Conservation (phyloP, 306 rosid genomes). For the Mimosa bimucronata region DNA sequence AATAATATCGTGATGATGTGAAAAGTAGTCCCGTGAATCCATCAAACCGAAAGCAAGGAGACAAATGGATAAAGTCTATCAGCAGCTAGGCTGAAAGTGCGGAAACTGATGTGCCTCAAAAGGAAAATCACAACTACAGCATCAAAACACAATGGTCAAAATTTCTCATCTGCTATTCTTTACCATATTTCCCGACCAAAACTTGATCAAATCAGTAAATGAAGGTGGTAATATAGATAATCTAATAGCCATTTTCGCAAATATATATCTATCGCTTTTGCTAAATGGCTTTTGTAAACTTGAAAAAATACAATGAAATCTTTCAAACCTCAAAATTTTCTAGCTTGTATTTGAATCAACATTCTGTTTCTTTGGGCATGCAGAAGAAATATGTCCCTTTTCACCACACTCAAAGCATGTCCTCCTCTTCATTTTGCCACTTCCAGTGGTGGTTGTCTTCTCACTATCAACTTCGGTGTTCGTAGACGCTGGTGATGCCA, state of each 20-base stretch:
- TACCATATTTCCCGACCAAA: background rate
- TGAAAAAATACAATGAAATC: constrained; percentile 21
- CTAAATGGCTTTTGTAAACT: background rate
- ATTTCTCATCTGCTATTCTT: background rate
- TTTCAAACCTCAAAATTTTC: constrained; percentile 15
- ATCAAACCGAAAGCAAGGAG: constrained; percentile 36
- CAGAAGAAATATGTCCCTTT: constrained; percentile 79
- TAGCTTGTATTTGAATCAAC: constrained; percentile 42
- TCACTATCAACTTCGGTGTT: constrained; percentile 31
- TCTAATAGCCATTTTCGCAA: background rate
- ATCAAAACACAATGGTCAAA: background rate
- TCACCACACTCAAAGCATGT: constrained; percentile 87
- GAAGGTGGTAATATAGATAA: background rate
- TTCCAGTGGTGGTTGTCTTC: constrained; percentile 36
- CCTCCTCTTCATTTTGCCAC: constrained; percentile 79
- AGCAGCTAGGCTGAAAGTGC: constrained; percentile 32
- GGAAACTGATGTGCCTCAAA: constrained; percentile 18
- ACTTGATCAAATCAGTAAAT: background rate
- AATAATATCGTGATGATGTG: constrained; percentile 39
- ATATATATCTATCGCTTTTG: background rate
- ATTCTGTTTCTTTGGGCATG: constrained; percentile 68
- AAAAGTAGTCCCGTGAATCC: constrained; percentile 51
- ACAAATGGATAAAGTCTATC: constrained; percentile 19
- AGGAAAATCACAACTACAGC: background rate
- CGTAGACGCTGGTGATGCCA: background rate